Percentiles rank a stretch among this genome's conserved stretches.
Evolutionary conservation across 805 yeast genomes (phyloP).

Genomic region (Tetrapisispora namnaoensis): DNA sequence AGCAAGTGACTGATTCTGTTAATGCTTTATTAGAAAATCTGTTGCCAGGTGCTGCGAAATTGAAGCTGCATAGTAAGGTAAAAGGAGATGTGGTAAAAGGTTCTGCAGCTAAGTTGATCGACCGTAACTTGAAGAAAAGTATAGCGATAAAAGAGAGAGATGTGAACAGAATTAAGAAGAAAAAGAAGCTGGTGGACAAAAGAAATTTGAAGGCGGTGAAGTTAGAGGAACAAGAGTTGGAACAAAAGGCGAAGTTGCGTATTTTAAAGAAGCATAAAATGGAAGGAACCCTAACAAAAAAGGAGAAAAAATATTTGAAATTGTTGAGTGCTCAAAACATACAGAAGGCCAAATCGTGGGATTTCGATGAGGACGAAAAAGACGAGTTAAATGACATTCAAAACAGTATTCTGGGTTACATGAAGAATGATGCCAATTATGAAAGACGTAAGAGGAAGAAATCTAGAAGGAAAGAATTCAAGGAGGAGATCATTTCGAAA

Average conservation of each 20-base stretch:
- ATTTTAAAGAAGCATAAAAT: constrained; percentile 28
- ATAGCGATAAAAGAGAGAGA: constrained; percentile 29
- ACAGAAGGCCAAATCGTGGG: constrained; percentile 34
- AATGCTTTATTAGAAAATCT: constrained; percentile 31
- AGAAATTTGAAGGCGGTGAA: constrained; percentile 17
- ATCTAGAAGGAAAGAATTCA: constrained; percentile 23
- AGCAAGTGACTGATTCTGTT: constrained; percentile 34
- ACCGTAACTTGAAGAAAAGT: constrained; percentile 28
- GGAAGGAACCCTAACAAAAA: constrained; percentile 24
- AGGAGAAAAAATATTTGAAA: constrained; percentile 30
- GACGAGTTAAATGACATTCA: constrained; percentile 38
- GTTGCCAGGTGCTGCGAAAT: constrained; percentile 30
- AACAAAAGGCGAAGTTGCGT: constrained; percentile 27
- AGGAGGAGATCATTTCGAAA: constrained; percentile 10
- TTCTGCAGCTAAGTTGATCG: constrained; percentile 33
- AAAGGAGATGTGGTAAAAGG: constrained; percentile 11
- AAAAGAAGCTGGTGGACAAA: constrained; percentile 26
- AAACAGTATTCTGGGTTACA: constrained; percentile 35
- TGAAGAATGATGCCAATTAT: constrained; percentile 29
- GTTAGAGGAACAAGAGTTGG: constrained; percentile 15
- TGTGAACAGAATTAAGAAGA: constrained; percentile 28
- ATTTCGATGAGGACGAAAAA: constrained; percentile 26
- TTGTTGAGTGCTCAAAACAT: constrained; percentile 31
- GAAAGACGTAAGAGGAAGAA: constrained; percentile 28
- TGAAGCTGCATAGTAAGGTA: constrained; percentile 5